Conservation (phyloP, 148 eudicot genomes). For the Heliosperma pusillum region DNA sequence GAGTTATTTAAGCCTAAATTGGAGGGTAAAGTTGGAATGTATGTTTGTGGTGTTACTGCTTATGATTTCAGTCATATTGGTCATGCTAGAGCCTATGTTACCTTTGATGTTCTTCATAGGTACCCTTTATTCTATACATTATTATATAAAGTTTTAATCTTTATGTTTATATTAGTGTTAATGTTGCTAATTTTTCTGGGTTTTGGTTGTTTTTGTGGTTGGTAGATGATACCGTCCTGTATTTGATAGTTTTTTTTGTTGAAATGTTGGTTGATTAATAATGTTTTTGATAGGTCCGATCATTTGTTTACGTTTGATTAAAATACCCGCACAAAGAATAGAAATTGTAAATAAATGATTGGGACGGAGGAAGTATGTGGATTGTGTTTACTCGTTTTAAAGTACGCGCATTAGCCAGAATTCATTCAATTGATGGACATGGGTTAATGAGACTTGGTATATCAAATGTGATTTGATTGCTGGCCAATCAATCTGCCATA, state of each 20-base stretch:
- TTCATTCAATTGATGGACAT: not conserved
- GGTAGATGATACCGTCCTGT: not conserved
- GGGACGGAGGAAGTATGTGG: too few species aligned
- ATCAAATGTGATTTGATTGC: not conserved
- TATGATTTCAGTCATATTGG: conserved; percentile 98
- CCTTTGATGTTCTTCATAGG: conserved; percentile 85
- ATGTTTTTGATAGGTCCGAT: not conserved
- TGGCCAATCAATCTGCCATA: not conserved
- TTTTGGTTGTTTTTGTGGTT: not conserved
- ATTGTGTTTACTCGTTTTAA: not conserved
- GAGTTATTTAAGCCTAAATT: conserved; percentile 65
- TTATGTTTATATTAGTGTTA: conserved; percentile 7
- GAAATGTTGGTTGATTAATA: not conserved
- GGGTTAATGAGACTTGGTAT: not conserved
- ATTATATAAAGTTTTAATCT: not conserved
- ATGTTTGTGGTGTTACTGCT: conserved; percentile 92
- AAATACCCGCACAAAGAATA: too few species aligned
- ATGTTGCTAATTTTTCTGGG: not conserved
- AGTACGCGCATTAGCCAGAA: not conserved
- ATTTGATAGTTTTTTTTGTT: conserved; percentile 4
- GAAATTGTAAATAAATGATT: too few species aligned
- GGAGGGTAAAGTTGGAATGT: conserved; percentile 84
- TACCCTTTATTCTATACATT: conserved; percentile 14
- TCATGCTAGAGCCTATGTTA: conserved; percentile 86
- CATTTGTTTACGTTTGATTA: too few species aligned